Conservation (phyloP, 148 eudicot species). For the Camellia sinensis region DNA sequence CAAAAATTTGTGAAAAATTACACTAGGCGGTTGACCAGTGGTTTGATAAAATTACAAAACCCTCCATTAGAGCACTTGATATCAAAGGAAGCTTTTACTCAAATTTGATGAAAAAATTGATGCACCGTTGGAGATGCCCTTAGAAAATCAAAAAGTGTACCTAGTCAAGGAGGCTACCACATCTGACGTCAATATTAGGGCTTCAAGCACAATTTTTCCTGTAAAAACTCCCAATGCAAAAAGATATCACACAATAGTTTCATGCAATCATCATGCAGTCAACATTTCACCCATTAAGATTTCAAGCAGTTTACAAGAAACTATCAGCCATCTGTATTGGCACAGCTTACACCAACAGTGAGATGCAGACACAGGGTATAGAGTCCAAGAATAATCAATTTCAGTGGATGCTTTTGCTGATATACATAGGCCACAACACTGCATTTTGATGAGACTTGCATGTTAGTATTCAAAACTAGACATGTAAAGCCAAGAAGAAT, state of each 20-base stretch:
- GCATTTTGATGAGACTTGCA: conserved; percentile 21
- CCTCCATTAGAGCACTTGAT: too few relatives aligned
- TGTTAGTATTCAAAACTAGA: conserved; percentile 4
- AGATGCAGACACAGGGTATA: conserved; percentile 74
- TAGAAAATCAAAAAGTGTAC: conserved; percentile 93
- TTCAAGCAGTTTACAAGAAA: conserved; percentile 3
- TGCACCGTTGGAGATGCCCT: too few relatives aligned
- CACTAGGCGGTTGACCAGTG: too few relatives aligned
- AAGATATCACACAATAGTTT: background rate
- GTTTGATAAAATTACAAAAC: too few relatives aligned
- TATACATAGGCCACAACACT: conserved; percentile 97
- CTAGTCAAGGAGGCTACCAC: conserved; percentile 81
- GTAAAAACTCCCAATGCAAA: conserved; percentile 22
- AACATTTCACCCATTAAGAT: too few relatives aligned
- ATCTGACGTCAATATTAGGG: conserved; percentile 79
- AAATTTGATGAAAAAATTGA: too few relatives aligned
- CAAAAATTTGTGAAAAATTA: too few relatives aligned
- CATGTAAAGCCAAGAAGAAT: background rate
- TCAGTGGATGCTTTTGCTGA: conserved; percentile 93
- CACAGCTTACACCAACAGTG: conserved; percentile 93
- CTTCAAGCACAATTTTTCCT: conserved; percentile 96
- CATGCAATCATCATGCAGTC: background rate
- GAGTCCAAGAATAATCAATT: conserved; percentile 79
- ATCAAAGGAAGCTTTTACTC: too few relatives aligned
- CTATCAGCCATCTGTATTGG: conserved; percentile 81